Evolutionary conservation across 768 basidiomycete genomes (phyloP).

Genomic region (Rhizopogon salebrosus): DNA sequence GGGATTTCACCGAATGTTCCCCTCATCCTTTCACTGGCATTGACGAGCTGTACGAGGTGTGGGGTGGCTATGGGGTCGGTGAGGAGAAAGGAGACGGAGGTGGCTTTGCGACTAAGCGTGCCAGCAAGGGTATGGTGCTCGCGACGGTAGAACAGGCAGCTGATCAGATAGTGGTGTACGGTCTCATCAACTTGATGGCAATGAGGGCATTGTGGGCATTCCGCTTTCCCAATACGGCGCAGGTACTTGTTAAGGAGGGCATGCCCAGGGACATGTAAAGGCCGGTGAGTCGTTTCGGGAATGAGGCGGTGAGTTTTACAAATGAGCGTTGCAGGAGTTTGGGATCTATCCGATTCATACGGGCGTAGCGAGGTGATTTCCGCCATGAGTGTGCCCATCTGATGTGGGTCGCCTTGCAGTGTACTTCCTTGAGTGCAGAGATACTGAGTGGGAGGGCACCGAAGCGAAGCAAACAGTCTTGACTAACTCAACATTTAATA

Average conservation of each 20-base stretch:
- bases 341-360: background rate
- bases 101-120: background rate
- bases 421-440: background rate
- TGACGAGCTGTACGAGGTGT: constrained; percentile 1
- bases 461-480: too few species aligned
- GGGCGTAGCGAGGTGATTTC: constrained; percentile 13
- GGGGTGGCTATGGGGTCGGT: background rate
- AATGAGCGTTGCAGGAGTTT: background rate
- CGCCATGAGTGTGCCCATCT: background rate
- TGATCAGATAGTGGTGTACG: constrained; percentile 22
- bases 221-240: constrained; percentile 15
- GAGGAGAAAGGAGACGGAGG: constrained; percentile 1
- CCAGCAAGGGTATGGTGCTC: background rate
- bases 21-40: background rate
- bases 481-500: too few species aligned
- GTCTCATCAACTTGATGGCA: constrained; percentile 23
- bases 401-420: background rate
- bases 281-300: constrained; percentile 10
- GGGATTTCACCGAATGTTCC: background rate
- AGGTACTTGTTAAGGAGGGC: too few species aligned
- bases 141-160: constrained; percentile 17
- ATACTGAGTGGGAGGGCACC: background rate
- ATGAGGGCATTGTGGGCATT: constrained; percentile 19
- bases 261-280: too few species aligned
- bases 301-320: background rate